phyloP scores from a whole-genome alignment of 192 early-diverging fungal species.

The Lobosporangium transversale region DNA sequence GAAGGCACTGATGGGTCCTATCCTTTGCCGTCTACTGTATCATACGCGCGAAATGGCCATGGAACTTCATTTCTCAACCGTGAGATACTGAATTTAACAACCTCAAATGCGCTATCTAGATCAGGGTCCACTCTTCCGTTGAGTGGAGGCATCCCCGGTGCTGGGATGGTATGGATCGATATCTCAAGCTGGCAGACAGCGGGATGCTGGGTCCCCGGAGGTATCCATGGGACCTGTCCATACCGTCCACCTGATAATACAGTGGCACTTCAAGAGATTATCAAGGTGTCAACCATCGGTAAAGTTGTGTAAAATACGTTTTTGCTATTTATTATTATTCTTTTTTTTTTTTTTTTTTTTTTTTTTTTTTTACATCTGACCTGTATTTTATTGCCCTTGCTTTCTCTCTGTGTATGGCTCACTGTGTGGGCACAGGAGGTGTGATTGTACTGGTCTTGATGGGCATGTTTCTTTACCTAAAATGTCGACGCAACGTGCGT shows the following conservation, averaged over 20 bases:
- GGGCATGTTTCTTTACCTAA: slow-evolving; percentile 40
- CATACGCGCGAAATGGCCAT: not conserved
- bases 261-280: slow-evolving; percentile 43
- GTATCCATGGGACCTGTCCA: slow-evolving; percentile 23
- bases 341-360: too few relatives aligned
- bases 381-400: too few relatives aligned
- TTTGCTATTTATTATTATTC: too few relatives aligned
- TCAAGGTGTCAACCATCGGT: slow-evolving; percentile 46
- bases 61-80: not conserved
- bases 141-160: not conserved
- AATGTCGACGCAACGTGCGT: slow-evolving; percentile 39
- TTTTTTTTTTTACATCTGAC: too few relatives aligned
- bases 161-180: slow-evolving; percentile 47
- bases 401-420: too few relatives aligned
- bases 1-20: not conserved
- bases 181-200: slow-evolving; percentile 54
- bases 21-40: too few relatives aligned
- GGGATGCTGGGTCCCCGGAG: slow-evolving; percentile 51
- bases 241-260: slow-evolving; percentile 44
- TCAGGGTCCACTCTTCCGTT: not conserved
- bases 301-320: too few relatives aligned
- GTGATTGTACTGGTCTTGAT: slow-evolving; percentile 35
- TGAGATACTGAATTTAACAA: not conserved
- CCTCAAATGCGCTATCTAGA: not conserved
- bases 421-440: too few relatives aligned